Percentiles rank a stretch among this genome's conserved stretches.
Conservation (phyloP, 1,284 basidiomycete species). For the Athelia sp. region DNA sequence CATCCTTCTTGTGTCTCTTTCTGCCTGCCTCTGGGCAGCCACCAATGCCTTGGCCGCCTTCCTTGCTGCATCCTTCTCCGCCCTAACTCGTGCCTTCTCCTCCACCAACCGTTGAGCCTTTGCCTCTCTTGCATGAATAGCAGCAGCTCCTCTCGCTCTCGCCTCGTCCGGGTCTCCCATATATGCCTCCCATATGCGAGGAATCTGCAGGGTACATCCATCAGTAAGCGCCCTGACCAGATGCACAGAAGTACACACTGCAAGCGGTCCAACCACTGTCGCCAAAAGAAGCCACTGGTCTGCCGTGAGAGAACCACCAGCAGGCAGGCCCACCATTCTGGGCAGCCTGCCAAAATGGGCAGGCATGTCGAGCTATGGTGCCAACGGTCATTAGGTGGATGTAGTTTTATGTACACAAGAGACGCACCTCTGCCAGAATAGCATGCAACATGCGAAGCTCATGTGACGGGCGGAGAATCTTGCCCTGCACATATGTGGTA, state of each 20-base stretch:
- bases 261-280: slow-evolving; percentile 20
- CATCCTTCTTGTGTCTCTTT: no score
- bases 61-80: neutral
- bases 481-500: slow-evolving; percentile 24
- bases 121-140: neutral
- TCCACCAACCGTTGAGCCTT: neutral
- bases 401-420: slow-evolving; percentile 1
- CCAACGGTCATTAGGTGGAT: neutral
- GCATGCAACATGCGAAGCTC: slow-evolving; percentile 20
- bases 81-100: neutral
- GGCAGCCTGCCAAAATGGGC: slow-evolving; percentile 21
- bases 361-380: slow-evolving; percentile 15
- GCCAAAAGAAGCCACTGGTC: slow-evolving; percentile 27
- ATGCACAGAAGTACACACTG: slow-evolving; percentile 13
- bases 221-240: neutral
- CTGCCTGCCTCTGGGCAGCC: no score
- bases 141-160: neutral
- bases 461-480: slow-evolving; percentile 18
- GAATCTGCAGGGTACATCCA: slow-evolving; percentile 12
- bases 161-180: slow-evolving; percentile 2
- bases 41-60: neutral
- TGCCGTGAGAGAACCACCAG: slow-evolving; percentile 28
- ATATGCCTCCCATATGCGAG: slow-evolving; percentile 15
- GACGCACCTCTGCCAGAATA: slow-evolving; percentile 16
- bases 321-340: slow-evolving; percentile 23